Evolutionary conservation across 2,329 filamentous ascomycete species (phyloP).

Genomic region (Bipolaris sorokiniana): DNA sequence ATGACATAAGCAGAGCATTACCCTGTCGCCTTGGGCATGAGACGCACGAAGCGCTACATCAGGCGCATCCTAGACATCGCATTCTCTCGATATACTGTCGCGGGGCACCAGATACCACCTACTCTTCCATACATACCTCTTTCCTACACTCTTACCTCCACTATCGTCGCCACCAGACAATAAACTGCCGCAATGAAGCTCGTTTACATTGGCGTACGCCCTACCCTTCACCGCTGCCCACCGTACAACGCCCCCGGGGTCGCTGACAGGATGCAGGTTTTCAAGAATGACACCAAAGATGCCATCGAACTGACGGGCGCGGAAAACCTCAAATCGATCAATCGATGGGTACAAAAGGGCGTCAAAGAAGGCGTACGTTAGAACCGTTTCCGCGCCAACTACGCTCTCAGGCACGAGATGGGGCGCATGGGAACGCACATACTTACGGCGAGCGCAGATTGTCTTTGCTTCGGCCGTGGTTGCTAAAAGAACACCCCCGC

Average conservation of each 20-base stretch:
- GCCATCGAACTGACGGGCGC: slow-evolving; percentile 70
- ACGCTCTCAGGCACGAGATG: not conserved
- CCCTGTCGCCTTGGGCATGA: slow-evolving; percentile 4
- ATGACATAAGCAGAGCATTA: slow-evolving; percentile 25
- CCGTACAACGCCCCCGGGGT: not conserved
- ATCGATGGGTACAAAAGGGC: slow-evolving; percentile 71
- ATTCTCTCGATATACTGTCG: too few species aligned
- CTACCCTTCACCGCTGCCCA: slow-evolving; percentile 27
- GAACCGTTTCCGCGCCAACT: not conserved
- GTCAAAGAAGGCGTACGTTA: slow-evolving; percentile 35
- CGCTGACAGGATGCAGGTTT: slow-evolving; percentile 62
- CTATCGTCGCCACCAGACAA: not conserved
- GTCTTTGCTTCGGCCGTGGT: slow-evolving; percentile 85
- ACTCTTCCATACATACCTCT: not conserved
- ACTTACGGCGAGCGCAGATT: slow-evolving; percentile 61
- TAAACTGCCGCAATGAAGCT: slow-evolving; percentile 72
- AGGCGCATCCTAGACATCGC: not conserved
- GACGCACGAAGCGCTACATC: not conserved
- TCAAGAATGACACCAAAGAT: slow-evolving; percentile 78
- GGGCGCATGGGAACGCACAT: not conserved
- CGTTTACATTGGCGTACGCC: slow-evolving; percentile 81
- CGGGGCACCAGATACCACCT: not conserved
- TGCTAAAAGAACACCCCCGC: slow-evolving; percentile 81
- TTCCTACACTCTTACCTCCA: not conserved
- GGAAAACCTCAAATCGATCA: slow-evolving; percentile 79